These are phyloP conservation scores for Mortierella sp. DNA, from an alignment of 371 early-diverging fungal genomes.

Conservation along the genomic window DNA sequence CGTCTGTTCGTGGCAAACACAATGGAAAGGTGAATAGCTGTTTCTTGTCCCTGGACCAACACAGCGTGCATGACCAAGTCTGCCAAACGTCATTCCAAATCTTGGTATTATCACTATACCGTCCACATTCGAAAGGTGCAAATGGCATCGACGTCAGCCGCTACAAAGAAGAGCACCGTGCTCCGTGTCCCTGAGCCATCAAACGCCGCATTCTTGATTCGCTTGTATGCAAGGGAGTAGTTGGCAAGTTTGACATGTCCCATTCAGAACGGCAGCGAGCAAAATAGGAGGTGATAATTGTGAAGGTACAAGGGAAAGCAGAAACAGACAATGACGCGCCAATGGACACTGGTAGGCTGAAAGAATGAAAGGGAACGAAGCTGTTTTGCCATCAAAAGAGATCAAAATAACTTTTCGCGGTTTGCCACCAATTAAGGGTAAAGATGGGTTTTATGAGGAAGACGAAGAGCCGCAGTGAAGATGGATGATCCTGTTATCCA, in stretches of 20 bases:
- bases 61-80: neutral
- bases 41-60: too few relatives aligned
- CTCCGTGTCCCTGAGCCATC: constrained; percentile 31
- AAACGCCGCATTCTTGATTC: constrained; percentile 50
- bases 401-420: neutral
- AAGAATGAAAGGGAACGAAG: neutral
- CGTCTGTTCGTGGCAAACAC: constrained; percentile 8
- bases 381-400: neutral
- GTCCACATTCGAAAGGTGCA: constrained; percentile 87
- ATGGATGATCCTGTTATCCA: constrained; percentile 63
- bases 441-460: neutral
- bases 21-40: too few relatives aligned
- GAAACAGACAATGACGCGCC: neutral
- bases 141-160: constrained; percentile 87
- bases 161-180: constrained; percentile 77
- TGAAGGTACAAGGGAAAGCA: neutral
- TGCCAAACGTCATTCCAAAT: too few relatives aligned
- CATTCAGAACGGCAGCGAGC: constrained; percentile 11
- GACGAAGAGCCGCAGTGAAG: constrained; percentile 60
- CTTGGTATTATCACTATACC: constrained; percentile 52
- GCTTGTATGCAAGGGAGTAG: constrained; percentile 51
- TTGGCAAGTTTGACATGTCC: constrained; percentile 54
- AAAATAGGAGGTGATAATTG: neutral
- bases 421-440: neutral
- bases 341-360: neutral